Percentiles rank a stretch among this genome's conserved stretches.
phyloP scores from a whole-genome alignment of 129 eudicot genomes.

The Daucus carota region DH1_v3.0 NC_030385.2:46735501-46736000 shows the following conservation, averaged over 20 bases:
- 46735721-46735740: conserved; percentile 75
- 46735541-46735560: conserved; percentile 4
- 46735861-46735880: not conserved
- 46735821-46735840: conserved; percentile 61
- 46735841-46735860: conserved; percentile 21
- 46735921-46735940: not conserved
- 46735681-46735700: conserved; percentile 70
- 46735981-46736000: not conserved
- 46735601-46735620: not conserved
- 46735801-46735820: conserved; percentile 87
- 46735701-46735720: conserved; percentile 82
- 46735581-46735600: not conserved
- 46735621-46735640: not conserved
- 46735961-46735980: not conserved
- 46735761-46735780: conserved; percentile 94
- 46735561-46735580: conserved; percentile 3
- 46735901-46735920: not conserved
- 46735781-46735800: conserved; percentile 86
- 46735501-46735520: conserved; percentile 92
- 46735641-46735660: conserved; percentile 51
- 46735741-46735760: conserved; percentile 77
- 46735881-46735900: not conserved
- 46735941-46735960: not conserved
- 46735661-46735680: conserved; percentile 87
- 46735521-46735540: not conserved